phyloP scores from a whole-genome alignment of 176 grass and related monocot genomes.

The Panicum miliaceum region DNA sequence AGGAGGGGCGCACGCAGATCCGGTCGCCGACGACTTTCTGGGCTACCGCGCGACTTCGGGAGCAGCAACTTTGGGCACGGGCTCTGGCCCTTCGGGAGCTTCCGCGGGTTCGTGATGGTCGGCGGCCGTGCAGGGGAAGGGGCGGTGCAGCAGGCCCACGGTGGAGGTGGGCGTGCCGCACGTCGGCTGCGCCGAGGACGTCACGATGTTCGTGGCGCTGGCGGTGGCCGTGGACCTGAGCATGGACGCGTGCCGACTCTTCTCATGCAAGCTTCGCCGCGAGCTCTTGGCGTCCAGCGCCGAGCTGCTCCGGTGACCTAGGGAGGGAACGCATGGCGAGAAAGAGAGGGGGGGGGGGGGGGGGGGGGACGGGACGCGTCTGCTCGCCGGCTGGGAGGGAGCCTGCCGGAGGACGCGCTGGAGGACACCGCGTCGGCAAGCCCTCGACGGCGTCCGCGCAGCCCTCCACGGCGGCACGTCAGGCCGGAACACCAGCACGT shows the following conservation, averaged over 20 bases:
- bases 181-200: conserved; percentile 74
- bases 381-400: too few species aligned
- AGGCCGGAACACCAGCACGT: conserved; percentile 68
- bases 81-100: conserved; percentile 63
- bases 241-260: conserved; percentile 74
- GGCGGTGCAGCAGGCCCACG: conserved; percentile 37
- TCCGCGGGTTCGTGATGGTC: conserved; percentile 81
- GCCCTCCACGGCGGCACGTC: conserved; percentile 68
- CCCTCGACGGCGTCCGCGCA: too few species aligned
- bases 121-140: conserved; percentile 57
- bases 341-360: too few species aligned
- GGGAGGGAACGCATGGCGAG: too few species aligned
- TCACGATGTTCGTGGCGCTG: conserved; percentile 66
- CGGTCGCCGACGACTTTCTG: too few species aligned
- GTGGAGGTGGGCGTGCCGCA: conserved; percentile 73
- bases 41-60: too few species aligned
- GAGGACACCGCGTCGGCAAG: too few species aligned
- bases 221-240: conserved; percentile 73
- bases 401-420: too few species aligned
- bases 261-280: conserved; percentile 60
- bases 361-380: too few species aligned
- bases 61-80: conserved; percentile 56
- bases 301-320: conserved; percentile 49
- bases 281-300: conserved; percentile 45
- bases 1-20: too few species aligned